These are phyloP conservation scores for Kuraishia hungarica DNA, from an alignment of 805 yeast genomes.

Conservation along the genomic window DNA sequence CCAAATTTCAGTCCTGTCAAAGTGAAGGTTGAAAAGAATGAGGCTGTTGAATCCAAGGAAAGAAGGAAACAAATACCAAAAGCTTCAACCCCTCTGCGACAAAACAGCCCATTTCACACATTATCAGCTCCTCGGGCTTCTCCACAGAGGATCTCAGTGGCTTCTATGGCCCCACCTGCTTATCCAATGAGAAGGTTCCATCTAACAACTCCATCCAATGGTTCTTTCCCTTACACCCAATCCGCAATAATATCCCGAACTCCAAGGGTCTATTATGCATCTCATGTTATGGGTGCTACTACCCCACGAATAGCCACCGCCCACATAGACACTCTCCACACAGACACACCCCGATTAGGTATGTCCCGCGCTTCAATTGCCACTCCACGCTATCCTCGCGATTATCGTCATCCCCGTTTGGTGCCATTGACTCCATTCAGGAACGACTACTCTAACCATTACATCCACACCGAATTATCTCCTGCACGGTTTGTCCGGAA, in stretches of 20 bases:
- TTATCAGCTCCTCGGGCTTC: background rate
- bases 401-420: background rate
- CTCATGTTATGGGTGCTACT: too few species aligned
- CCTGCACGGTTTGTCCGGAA: conserved; percentile 66
- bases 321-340: too few species aligned
- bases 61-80: too few species aligned
- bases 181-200: background rate
- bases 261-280: background rate
- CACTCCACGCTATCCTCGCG: background rate
- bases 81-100: too few species aligned
- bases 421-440: conserved; percentile 20
- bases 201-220: background rate
- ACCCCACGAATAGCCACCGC: too few species aligned
- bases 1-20: too few species aligned
- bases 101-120: background rate
- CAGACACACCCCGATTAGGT: too few species aligned
- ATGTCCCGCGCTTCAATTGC: too few species aligned
- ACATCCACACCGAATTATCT: conserved; percentile 49
- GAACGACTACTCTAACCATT: conserved; percentile 69
- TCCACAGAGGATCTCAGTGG: background rate
- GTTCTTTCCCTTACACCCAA: background rate
- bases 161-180: background rate
- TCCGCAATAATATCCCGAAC: background rate
- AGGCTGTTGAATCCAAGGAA: too few species aligned
- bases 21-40: too few species aligned